Conservation (phyloP, 1,139 yeast genomes). For the Nadsonia commutata region DNA sequence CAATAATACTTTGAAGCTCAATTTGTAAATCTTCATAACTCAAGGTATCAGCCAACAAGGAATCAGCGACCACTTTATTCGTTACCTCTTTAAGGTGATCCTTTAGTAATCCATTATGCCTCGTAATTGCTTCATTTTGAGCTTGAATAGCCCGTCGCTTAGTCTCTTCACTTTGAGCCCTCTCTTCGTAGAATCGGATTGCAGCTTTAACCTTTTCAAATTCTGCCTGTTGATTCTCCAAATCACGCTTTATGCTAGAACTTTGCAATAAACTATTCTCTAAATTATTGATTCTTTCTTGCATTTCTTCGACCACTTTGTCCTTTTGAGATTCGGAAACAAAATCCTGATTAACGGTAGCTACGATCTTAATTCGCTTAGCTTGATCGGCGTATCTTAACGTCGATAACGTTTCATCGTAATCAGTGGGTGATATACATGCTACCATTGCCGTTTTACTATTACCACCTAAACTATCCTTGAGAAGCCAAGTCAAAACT, state of each 20-base stretch:
- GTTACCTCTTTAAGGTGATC: constrained; percentile 23
- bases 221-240: constrained; percentile 18
- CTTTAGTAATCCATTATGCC: constrained; percentile 21
- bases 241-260: constrained; percentile 12
- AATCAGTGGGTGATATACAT: constrained; percentile 60
- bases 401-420: constrained; percentile 62
- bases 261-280: constrained; percentile 20
- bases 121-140: constrained; percentile 19
- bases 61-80: constrained; percentile 12
- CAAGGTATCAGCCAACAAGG: neutral
- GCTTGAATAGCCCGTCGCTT: constrained; percentile 22
- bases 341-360: constrained; percentile 34
- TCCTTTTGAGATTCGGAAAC: constrained; percentile 26
- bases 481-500: constrained; percentile 52
- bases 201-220: constrained; percentile 23
- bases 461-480: constrained; percentile 61
- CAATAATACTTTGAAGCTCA: neutral
- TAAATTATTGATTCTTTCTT: constrained; percentile 25
- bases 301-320: constrained; percentile 27
- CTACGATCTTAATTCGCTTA: constrained; percentile 50
- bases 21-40: neutral
- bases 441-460: constrained; percentile 66
- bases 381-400: constrained; percentile 65
- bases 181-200: constrained; percentile 30
- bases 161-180: constrained; percentile 24